phyloP scores from a whole-genome alignment of 257 asterid genomes.

The Scutellaria minor region DNA sequence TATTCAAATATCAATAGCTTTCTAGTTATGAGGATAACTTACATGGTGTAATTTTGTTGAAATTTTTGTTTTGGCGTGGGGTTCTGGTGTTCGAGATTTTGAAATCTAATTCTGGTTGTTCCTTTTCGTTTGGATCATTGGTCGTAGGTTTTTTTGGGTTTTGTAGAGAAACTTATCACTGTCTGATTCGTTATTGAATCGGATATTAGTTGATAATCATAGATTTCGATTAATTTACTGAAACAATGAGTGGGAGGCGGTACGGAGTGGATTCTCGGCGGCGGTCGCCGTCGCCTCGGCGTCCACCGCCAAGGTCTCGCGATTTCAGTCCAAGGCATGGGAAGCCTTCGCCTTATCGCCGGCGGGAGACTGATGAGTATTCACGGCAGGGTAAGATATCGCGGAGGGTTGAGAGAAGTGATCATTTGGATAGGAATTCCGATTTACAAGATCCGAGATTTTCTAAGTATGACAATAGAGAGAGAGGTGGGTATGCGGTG shows the following conservation, averaged over 20 bases:
- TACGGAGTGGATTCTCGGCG: constrained; percentile 38
- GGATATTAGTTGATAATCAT: constrained; percentile 19
- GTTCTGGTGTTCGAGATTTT: constrained; percentile 31
- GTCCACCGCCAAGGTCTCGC: constrained; percentile 32
- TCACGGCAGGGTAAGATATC: constrained; percentile 39
- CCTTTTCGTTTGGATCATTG: background rate
- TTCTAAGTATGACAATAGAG: constrained; percentile 34
- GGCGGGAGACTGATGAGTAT: constrained; percentile 33
- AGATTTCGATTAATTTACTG: constrained; percentile 25
- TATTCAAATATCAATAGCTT: background rate
- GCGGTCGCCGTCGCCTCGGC: constrained; percentile 48
- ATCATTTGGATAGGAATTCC: constrained; percentile 30
- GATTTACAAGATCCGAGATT: constrained; percentile 21
- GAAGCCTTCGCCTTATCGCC: constrained; percentile 36
- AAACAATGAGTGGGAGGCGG: constrained; percentile 51
- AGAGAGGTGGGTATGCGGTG: constrained; percentile 27
- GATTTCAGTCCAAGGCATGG: constrained; percentile 36
- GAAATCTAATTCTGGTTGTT: background rate
- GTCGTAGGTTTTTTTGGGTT: constrained; percentile 28
- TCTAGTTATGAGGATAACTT: background rate
- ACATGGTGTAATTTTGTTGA: constrained; percentile 9
- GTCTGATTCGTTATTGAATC: constrained; percentile 26
- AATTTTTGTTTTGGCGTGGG: background rate
- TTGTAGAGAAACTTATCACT: background rate
- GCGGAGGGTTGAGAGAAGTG: constrained; percentile 40